Conservation (phyloP, 1,284 basidiomycete species). For the Ceratobasidium sp. region DNA sequence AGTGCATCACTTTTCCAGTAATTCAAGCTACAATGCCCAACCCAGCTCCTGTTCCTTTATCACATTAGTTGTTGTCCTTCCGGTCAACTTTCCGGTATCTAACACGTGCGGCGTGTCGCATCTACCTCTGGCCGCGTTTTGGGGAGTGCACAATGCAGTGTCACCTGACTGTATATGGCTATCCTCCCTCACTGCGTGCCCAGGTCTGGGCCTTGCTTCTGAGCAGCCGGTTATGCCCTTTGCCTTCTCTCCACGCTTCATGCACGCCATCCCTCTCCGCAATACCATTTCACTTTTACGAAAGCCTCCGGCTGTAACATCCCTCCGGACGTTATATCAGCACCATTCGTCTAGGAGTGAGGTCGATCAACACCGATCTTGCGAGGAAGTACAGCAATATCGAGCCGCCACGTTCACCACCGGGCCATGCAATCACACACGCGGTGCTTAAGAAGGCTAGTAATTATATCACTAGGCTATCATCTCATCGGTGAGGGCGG, state of each 20-base stretch:
- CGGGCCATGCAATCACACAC: constrained; percentile 21
- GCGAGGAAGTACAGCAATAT: constrained; percentile 32
- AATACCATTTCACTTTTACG: constrained; percentile 32
- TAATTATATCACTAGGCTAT: constrained; percentile 37
- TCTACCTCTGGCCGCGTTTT: constrained; percentile 35
- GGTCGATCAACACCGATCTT: constrained; percentile 39
- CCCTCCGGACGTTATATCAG: constrained; percentile 35
- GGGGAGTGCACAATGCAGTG: constrained; percentile 38
- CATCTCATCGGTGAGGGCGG: constrained; percentile 16
- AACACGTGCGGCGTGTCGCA: constrained; percentile 36
- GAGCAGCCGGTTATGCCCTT: constrained; percentile 30
- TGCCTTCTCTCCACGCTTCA: constrained; percentile 30
- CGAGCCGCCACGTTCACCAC: constrained; percentile 40
- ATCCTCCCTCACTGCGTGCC: constrained; percentile 32
- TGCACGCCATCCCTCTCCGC: constrained; percentile 13
- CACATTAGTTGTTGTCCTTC: constrained; percentile 4
- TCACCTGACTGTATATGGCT: constrained; percentile 33
- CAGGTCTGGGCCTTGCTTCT: constrained; percentile 37
- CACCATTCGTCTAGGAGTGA: constrained; percentile 12
- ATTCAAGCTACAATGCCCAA: background rate
- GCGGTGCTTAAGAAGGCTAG: constrained; percentile 14
- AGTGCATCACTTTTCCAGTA: constrained; percentile 25
- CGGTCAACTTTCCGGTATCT: constrained; percentile 20
- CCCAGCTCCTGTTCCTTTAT: constrained; percentile 13
- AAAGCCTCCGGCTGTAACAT: constrained; percentile 31